These are phyloP conservation scores for Candida ficus DNA, from an alignment of 805 yeast species.

Conservation along the genomic window DNA sequence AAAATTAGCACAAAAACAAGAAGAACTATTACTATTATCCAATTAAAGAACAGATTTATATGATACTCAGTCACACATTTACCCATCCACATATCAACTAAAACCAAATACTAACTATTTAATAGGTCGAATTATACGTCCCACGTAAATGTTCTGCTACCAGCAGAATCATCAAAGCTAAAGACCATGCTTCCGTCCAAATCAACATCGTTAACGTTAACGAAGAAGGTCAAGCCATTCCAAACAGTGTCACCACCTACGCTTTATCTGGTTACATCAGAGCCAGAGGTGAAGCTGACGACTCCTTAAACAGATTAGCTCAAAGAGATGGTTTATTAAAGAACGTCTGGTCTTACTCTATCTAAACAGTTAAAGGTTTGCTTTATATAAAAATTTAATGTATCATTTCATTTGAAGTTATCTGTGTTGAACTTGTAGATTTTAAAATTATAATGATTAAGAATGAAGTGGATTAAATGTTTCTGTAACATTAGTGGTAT, in stretches of 20 bases:
- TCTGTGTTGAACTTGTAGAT: not conserved
- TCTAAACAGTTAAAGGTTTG: slow-evolving; percentile 48
- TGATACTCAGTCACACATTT: too few relatives aligned
- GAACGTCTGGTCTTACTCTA: slow-evolving; percentile 94
- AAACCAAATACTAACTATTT: slow-evolving; percentile 15
- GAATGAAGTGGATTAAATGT: too few relatives aligned
- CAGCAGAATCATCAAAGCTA: slow-evolving; percentile 99
- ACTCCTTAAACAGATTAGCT: slow-evolving; percentile 98
- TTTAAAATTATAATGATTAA: too few relatives aligned
- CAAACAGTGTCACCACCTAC: slow-evolving; percentile 88
- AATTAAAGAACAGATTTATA: too few relatives aligned
- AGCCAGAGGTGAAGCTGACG: slow-evolving; percentile 99
- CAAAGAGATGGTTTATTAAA: slow-evolving; percentile 97
- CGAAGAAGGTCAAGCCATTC: slow-evolving; percentile 91
- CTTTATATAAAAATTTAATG: slow-evolving; percentile 1
- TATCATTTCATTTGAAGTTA: not conserved
- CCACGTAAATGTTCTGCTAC: slow-evolving; percentile 99
- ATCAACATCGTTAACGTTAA: slow-evolving; percentile 98
- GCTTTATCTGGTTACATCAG: slow-evolving; percentile 97
- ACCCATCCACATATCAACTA: not conserved
- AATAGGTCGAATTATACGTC: slow-evolving; percentile 96
- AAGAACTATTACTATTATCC: too few relatives aligned
- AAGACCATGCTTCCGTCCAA: slow-evolving; percentile 99
- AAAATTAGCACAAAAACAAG: too few relatives aligned
- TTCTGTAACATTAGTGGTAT: too few relatives aligned